Base-by-base conservation (phyloP, 2,329 filamentous ascomycete species). In the Cryphonectria naterciae region DNA sequence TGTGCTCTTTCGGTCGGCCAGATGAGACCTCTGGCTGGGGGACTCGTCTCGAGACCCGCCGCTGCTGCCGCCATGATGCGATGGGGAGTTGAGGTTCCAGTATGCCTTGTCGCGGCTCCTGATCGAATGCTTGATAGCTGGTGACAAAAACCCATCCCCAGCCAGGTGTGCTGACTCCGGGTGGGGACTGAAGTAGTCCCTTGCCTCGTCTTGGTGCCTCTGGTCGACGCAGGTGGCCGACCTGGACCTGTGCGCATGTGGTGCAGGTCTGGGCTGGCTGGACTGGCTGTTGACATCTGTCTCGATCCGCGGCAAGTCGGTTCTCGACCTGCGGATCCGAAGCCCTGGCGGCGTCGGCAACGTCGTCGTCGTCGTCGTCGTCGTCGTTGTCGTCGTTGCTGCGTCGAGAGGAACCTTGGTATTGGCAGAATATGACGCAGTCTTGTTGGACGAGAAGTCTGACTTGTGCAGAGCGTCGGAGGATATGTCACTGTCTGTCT, bases 301-400 rank as follows among this genome's bases (percentile, higher is more conserved):
- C 41, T 85, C 81, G 19, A 87, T 78, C 7, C 79, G 81, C 4
- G 85, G 84, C 6, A 87, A 75, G 39, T 85, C 81, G n/a, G 78
- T 76, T 46, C 79, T 80, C 69, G 80, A 82, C 72, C 75, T 81
- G 32, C 77, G 77, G 65, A 77, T 78, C n/a, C 76, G 75, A 4
- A 79, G 62, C 35, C 41, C 76, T 19, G 64, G 73, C 56, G 39
- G 74, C 52, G 52, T 73, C 32, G 77, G 77, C 13, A 75, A 74
- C 11, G 37, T 39, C 37, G 43, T 19, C 46, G 46, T 49, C 46
- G 39, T 41, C 39, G 19, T 17, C 32, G 32, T 2, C 11, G 37
- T 39, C 37, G 43, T 7, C 11, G 37, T 39, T 10, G 43, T 7
- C 39, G 19, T 17, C 46, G 46, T 49, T 22, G 46, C 46, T n/a